phyloP scores from a whole-genome alignment of 2,329 filamentous ascomycete genomes.

The Madurella fahalii region DNA sequence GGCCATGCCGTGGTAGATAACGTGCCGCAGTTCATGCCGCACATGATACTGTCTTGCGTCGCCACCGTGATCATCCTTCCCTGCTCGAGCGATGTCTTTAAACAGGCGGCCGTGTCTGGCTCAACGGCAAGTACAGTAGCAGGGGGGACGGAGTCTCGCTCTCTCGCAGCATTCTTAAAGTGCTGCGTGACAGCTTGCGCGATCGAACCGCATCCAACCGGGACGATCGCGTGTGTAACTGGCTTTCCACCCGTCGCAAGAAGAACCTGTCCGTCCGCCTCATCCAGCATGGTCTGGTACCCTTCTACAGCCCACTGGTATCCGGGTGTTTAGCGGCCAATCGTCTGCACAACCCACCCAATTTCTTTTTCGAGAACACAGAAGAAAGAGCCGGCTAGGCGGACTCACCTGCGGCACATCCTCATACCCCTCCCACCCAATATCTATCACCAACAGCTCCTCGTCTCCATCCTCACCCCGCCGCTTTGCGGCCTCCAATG shows the following conservation, averaged over 20 bases:
- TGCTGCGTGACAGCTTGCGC: constrained; percentile 65
- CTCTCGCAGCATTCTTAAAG: constrained; percentile 45
- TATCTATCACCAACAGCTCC: constrained; percentile 64
- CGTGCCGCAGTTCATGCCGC: constrained; percentile 68
- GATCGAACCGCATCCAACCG: constrained; percentile 70
- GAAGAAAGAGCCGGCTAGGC: background rate
- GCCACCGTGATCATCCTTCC: constrained; percentile 46
- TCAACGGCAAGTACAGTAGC: constrained; percentile 62
- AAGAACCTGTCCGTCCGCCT: constrained; percentile 60
- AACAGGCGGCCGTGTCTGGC: constrained; percentile 59
- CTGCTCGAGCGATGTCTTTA: constrained; percentile 49
- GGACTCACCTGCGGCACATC: constrained; percentile 53
- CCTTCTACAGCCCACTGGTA: constrained; percentile 69
- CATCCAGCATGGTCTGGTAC: constrained; percentile 67
- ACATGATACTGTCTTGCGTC: constrained; percentile 66
- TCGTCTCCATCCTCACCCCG: constrained; percentile 36
- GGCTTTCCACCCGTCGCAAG: constrained; percentile 32
- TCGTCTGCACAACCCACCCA: constrained; percentile 1
- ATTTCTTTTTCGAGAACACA: background rate
- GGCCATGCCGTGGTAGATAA: constrained; percentile 64
- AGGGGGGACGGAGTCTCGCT: background rate
- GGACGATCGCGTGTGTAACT: constrained; percentile 54
- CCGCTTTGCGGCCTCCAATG: constrained; percentile 47
- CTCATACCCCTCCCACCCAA: constrained; percentile 61
- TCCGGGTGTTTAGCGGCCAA: background rate